These are phyloP conservation scores for Flaveria robusta DNA, from an alignment of 129 eudicot genomes.

Conservation along the genomic window DNA sequence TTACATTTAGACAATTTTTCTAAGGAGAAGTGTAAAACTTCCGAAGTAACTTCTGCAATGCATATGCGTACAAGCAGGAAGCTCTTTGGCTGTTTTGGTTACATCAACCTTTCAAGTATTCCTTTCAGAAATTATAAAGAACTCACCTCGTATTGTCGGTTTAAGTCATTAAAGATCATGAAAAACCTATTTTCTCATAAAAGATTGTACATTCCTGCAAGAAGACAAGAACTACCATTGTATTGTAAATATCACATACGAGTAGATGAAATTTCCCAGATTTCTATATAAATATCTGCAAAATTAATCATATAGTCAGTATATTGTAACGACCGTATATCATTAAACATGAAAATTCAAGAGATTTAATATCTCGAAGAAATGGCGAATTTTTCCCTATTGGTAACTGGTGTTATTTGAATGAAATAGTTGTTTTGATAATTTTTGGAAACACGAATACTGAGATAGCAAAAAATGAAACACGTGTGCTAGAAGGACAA, in stretches of 20 bases:
- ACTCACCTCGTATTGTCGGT: constrained; percentile 56
- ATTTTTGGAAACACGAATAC: no score
- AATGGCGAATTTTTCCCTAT: no score
- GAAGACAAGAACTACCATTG: constrained; percentile 20
- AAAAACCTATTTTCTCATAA: constrained; percentile 7
- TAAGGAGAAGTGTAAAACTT: no score
- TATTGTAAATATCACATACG: constrained; percentile 30
- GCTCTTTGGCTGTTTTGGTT: no score
- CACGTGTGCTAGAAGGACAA: no score
- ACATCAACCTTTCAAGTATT: no score
- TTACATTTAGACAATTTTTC: no score
- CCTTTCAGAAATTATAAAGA: neutral
- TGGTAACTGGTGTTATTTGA: no score
- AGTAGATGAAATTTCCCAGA: constrained; percentile 26
- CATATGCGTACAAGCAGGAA: no score
- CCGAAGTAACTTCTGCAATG: no score
- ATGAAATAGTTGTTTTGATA: no score
- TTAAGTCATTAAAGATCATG: constrained; percentile 22
- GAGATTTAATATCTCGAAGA: neutral
- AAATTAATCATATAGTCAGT: neutral
- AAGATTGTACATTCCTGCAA: constrained; percentile 13
- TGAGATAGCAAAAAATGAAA: no score
- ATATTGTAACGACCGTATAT: constrained; percentile 21
- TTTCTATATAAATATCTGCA: constrained; percentile 14
- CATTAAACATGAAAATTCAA: neutral